Conservation (phyloP, 768 basidiomycete species). For the Serpula lacrymans region DNA sequence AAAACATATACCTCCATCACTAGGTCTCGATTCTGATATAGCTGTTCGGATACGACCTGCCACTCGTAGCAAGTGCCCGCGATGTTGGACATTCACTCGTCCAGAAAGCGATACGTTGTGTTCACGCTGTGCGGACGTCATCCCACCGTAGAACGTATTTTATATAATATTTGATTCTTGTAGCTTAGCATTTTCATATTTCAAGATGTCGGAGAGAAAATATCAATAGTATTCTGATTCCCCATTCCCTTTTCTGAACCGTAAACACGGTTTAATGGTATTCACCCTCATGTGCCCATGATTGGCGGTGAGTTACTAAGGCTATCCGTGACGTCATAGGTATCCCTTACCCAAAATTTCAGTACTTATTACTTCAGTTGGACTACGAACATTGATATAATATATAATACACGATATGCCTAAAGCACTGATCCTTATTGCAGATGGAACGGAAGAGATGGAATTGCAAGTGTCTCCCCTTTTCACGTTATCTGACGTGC, state of each 20-base stretch:
- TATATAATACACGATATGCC: slow-evolving; percentile 3
- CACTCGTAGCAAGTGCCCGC: slow-evolving; percentile 68
- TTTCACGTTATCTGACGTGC: slow-evolving; percentile 1
- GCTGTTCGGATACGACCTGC: slow-evolving; percentile 63
- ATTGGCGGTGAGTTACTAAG: no score
- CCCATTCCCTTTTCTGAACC: no score
- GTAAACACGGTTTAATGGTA: no score
- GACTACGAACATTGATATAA: neutral
- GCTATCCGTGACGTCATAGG: no score
- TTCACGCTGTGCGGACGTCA: slow-evolving; percentile 51
- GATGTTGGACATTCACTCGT: slow-evolving; percentile 84
- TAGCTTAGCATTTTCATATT: no score
- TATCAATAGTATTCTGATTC: no score
- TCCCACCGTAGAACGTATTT: no score
- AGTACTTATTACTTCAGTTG: no score
- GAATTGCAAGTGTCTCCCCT: slow-evolving; percentile 59
- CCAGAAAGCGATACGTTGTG: slow-evolving; percentile 53
- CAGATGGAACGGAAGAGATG: slow-evolving; percentile 87
- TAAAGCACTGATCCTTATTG: slow-evolving; percentile 65
- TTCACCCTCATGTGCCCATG: no score
- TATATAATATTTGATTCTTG: no score
- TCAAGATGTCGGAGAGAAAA: no score
- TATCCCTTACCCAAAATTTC: no score
- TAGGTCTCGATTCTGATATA: slow-evolving; percentile 25
- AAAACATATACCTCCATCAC: slow-evolving; percentile 18